phyloP scores from a whole-genome alignment of 805 yeast species.

The Jamesozyma spencerorum region DNA sequence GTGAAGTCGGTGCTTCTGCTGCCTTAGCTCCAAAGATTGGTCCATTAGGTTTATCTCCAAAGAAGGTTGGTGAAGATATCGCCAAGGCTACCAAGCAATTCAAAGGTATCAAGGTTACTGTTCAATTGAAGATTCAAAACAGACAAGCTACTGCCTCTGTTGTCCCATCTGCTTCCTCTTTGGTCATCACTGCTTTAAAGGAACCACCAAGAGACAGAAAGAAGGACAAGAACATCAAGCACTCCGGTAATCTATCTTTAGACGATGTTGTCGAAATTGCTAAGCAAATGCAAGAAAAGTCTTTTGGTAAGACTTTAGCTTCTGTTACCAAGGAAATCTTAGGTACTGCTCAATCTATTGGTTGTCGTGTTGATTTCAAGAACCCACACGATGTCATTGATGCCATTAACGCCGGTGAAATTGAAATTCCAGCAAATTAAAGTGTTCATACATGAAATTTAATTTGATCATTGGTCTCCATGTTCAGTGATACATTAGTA shows the following conservation, averaged over 20 bases:
- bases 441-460: conserved; percentile 9
- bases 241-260: conserved; percentile 96
- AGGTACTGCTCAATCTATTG: conserved; percentile 99
- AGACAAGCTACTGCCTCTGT: conserved; percentile 99
- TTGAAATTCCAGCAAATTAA: conserved; percentile 49
- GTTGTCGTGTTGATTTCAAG: conserved; percentile 98
- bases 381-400: conserved; percentile 99
- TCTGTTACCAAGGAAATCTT: conserved; percentile 97
- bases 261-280: conserved; percentile 96
- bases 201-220: conserved; percentile 99
- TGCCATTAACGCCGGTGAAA: conserved; percentile 96
- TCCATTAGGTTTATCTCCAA: conserved; percentile 99
- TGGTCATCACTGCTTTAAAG: conserved; percentile 97
- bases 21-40: conserved; percentile 99
- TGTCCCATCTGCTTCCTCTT: conserved; percentile 98
- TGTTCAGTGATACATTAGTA: conserved; percentile 1
- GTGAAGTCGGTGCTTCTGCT: conserved; percentile 99
- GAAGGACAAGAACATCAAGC: conserved; percentile 99
- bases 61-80: conserved; percentile 99
- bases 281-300: conserved; percentile 93
- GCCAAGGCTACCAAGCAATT: conserved; percentile 98
- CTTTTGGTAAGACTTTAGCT: conserved; percentile 94
- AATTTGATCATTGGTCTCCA: not conserved
- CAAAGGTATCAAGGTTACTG: conserved; percentile 99
- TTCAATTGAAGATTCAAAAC: conserved; percentile 97